Conservation (phyloP, 2,329 filamentous ascomycete genomes). For the Cercospora zeae-maydis region DNA sequence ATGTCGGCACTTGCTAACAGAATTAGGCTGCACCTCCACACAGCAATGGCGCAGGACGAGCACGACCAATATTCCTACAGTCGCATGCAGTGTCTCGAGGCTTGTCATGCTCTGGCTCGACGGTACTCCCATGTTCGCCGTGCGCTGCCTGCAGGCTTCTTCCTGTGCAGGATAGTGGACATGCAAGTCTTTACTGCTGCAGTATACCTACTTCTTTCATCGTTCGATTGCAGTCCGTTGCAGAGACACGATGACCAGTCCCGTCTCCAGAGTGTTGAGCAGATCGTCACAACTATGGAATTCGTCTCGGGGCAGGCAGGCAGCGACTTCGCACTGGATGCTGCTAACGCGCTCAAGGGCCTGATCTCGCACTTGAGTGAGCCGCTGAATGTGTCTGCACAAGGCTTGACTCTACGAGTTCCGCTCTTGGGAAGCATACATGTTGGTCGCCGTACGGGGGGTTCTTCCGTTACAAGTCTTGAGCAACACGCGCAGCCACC, state of each 20-base stretch:
- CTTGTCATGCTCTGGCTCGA: constrained; percentile 22
- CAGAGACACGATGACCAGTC: neutral
- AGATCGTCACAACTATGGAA: constrained; percentile 23
- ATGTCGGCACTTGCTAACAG: neutral
- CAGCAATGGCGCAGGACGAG: constrained; percentile 28
- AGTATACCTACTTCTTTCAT: constrained; percentile 25
- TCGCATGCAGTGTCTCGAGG: constrained; percentile 27
- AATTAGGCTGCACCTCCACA: constrained; percentile 26
- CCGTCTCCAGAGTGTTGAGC: constrained; percentile 14
- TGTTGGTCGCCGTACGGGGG: constrained; percentile 6
- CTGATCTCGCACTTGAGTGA: constrained; percentile 20
- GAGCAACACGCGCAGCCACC: neutral
- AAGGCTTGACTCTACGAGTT: constrained; percentile 17
- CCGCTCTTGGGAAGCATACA: constrained; percentile 25
- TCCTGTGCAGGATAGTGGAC: constrained; percentile 28
- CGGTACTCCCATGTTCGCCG: constrained; percentile 26
- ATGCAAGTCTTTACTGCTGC: constrained; percentile 31
- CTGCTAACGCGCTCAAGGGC: constrained; percentile 22
- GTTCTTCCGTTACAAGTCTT: neutral
- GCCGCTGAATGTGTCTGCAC: neutral
- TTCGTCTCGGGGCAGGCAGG: constrained; percentile 18
- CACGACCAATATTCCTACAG: constrained; percentile 28
- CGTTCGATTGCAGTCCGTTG: neutral
- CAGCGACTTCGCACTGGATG: constrained; percentile 24
- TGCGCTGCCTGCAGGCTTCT: constrained; percentile 28